phyloP scores from a whole-genome alignment of 495 filamentous ascomycete species.

The Podospora pseudoanserina region DNA sequence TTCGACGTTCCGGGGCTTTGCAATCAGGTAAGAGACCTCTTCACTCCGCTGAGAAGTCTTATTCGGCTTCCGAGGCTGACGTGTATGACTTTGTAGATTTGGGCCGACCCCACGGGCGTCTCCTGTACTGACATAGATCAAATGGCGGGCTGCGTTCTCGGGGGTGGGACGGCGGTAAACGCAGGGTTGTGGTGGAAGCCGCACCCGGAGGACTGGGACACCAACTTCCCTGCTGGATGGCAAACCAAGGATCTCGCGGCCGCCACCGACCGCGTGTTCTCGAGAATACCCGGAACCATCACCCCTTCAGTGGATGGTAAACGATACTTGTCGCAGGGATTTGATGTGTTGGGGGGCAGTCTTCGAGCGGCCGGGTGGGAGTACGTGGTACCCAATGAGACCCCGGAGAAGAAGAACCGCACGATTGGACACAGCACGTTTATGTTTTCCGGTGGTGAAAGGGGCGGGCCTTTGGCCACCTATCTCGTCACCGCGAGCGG shows the following conservation, averaged over 20 bases:
- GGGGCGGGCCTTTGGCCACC: conserved; percentile 66
- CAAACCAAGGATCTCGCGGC: conserved; percentile 57
- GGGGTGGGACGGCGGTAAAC: conserved; percentile 69
- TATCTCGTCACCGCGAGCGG: conserved; percentile 60
- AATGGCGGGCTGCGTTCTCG: conserved; percentile 71
- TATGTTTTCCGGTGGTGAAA: conserved; percentile 61
- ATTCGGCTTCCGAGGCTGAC: neutral
- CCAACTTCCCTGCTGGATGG: conserved; percentile 69
- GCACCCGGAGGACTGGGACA: conserved; percentile 60
- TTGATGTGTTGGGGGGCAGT: conserved; percentile 52
- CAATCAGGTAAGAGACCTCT: conserved; percentile 35
- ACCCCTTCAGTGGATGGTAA: conserved; percentile 61
- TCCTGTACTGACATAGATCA: conserved; percentile 63
- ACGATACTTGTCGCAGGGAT: conserved; percentile 61
- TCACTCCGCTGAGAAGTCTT: neutral
- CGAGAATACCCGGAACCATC: conserved; percentile 64
- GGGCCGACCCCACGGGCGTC: conserved; percentile 54
- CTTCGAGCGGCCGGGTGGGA: conserved; percentile 57
- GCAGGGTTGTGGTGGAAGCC: conserved; percentile 53
- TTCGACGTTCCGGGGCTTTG: conserved; percentile 74
- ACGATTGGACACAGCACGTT: conserved; percentile 62
- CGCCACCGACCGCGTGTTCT: conserved; percentile 58
- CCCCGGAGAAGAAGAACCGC: conserved; percentile 60
- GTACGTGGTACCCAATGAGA: conserved; percentile 54
- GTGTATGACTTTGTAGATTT: conserved; percentile 41